Base-by-base conservation (phyloP, 2,329 filamentous ascomycete species). In the Curvularia hawaiiensis region DNA sequence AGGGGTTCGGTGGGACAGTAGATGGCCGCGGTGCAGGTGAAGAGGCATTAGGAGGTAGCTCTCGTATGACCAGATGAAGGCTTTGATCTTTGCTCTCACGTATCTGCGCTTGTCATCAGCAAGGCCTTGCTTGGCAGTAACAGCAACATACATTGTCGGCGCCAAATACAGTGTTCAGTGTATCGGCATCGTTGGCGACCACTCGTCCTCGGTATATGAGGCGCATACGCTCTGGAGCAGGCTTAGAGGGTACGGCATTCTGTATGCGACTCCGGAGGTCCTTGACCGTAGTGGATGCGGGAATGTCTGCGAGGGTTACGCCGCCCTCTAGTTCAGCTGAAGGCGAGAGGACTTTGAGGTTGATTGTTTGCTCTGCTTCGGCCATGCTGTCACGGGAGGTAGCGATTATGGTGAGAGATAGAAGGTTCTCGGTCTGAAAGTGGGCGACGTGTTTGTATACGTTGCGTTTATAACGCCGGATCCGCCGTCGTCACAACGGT, bases 121-220 rank as follows among this genome's bases (percentile, higher is more conserved):
- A 28, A n/a, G 35, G 8, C 24, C 35, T 48, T 12, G 28, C 28
- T 16, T 7, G 8, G 26, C 12, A 5, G 40, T 24, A 18, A 30
- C 20, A 10, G 22, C 22, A 6, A 63, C 82, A 68, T 68, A 85
- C 84, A 60, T 80, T 77, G 31, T 80, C 76, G 16, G 79, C 73
- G 40, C 82, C 81, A 59, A 88, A 78, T 4, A 85, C 76, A 35
- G 79, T 75, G 30, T 74, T 72, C 54, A 88, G 71, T 0, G 78
- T 81, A 38, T 80, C 78, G 22, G 75, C 73, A 57, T 83, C 79
- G 61, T 83, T 78, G 7, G 78, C 68, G 7, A 88, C 77, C 28
- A 82, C 79, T 54, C 82, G 78, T 20, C 86, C 86, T 49, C 79
- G 76, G 63, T 86, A 87, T 20, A 88, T 86, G 56, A 88, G 70